Evolutionary conservation across 139 green algal species (phyloP), one percentile per base, ranked within the genome.

Genomic region (Limnomonas spitsbergensis): DNA sequence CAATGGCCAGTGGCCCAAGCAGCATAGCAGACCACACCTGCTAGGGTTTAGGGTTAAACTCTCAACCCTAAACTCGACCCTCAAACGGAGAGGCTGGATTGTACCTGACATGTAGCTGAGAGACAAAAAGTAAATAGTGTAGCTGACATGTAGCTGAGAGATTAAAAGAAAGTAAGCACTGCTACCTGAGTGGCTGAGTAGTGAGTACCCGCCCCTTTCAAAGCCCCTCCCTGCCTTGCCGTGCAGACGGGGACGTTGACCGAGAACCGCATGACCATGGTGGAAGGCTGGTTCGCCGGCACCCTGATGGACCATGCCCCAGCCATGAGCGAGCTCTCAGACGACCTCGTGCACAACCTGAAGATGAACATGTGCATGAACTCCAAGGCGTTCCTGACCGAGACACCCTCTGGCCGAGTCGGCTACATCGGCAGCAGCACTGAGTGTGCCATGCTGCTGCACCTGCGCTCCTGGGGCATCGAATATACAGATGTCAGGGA

Each of bases 231-330:
- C n/a, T n/a, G n/a, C n/a, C n/a, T n/a, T n/a, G n/a, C n/a, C n/a
- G n/a, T n/a, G n/a, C 56, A 70, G 70, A 77, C 70, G 3, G 95
- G 95, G 47, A 99, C 95, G 31, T 86, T 99, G 47, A 99, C 96
- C 1, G 90, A 98, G 81, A 99, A 99, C 86, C 87, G 92, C 77
- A 99, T 99, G 96, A 99, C 95, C 1, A 95, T 99, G 40, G 92
- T 96, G 26, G 87, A 94, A 77, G 92, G 90, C 36, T 97, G 92
- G 91, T 93, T 98, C 61, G 78, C 76, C 3, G 95, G 91, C 26
- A 83, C 81, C 20, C 79, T 85, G 66, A 47, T 77, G 27, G 69
- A 86, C 52, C 40, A 82, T 53, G 77, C 71, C 47, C 84, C 84
- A 1, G 76, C 79, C 26, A 82, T 90, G 0, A 53, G 78, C 2